Base-by-base conservation (phyloP, 495 filamentous ascomycete species). In the Pseudomonodictys pantanalensis region DNA sequence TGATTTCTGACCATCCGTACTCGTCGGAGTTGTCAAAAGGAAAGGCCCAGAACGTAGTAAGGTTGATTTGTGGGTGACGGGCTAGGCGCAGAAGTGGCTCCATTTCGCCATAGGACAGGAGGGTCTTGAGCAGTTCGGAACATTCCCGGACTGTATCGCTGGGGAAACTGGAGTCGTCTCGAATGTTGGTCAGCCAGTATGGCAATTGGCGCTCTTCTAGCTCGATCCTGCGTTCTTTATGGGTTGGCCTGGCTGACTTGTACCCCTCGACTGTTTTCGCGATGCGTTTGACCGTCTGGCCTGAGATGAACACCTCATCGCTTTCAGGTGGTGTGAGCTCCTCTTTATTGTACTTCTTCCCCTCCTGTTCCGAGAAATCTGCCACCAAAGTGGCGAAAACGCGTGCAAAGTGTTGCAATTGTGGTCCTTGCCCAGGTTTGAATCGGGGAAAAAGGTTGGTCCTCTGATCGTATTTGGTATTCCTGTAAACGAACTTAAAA, bases 401-500 rank as follows among this genome's bases (percentile, higher is more conserved):
- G n/a, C 30, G 25, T 9, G 54, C 44, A 22, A 57, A 57, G 22
- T 57, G 54, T 17, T 49, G 43, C 6, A 57, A 42, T 12, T 57
- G 54, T 20, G 48, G 48, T 2, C 54, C 54, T 23, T 50, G 44
- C 2, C 46, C 46, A 1, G 44, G 44, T n/a, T 58, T 50, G 35
- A 50, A 41, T 22, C 44, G 39, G 18, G 35, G 44, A 25, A 50
- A 49, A n/a, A 58, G 23, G 24, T 58, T 50, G 25, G 55, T 58
- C 33, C 55, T 18, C 22, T 18, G 32, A 30, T 58, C 15, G 20
- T 41, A 58, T 8, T 18, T 44, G 3, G 41, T 8, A 23, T 57
- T 57, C 32, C 8, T 17, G 35, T 58, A 44, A 17, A 58, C 43
- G 45, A 58, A 58, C 20, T 51, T 29, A 35, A 58, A 50, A 35